phyloP scores from a whole-genome alignment of 148 eudicot species.

The Pharnaceum exiguum region DNA sequence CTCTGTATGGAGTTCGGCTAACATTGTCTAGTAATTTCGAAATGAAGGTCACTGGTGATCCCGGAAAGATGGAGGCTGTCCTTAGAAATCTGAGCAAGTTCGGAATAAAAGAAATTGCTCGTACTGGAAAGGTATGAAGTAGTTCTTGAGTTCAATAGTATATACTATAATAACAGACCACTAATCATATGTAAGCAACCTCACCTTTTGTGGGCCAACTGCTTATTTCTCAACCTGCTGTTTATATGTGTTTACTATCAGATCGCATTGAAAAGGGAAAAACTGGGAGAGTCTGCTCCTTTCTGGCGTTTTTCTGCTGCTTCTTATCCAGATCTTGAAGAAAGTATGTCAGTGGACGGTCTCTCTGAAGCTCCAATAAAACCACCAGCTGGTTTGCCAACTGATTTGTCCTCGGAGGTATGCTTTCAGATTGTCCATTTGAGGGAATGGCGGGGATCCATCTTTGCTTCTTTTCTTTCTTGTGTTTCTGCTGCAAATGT shows the following conservation, averaged over 20 bases:
- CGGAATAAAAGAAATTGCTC: slow-evolving; percentile 74
- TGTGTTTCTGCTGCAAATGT: too few species aligned
- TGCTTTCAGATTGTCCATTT: slow-evolving; percentile 7
- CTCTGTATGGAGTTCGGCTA: background rate
- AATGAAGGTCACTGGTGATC: slow-evolving; percentile 86
- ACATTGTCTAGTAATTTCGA: background rate
- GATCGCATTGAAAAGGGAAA: slow-evolving; percentile 91
- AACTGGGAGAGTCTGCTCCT: slow-evolving; percentile 83
- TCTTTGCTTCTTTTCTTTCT: too few species aligned
- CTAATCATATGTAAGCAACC: background rate
- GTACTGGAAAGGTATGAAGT: slow-evolving; percentile 80
- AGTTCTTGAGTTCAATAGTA: background rate
- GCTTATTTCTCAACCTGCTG: background rate
- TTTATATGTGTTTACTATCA: slow-evolving; percentile 13
- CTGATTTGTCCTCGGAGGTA: slow-evolving; percentile 39
- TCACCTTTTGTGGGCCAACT: background rate
- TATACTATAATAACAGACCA: background rate
- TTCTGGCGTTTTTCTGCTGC: slow-evolving; percentile 94
- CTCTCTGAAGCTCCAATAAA: slow-evolving; percentile 16
- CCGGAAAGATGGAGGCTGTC: slow-evolving; percentile 89
- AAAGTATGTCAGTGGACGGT: slow-evolving; percentile 25
- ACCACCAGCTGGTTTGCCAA: slow-evolving; percentile 23
- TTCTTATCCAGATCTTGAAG: slow-evolving; percentile 86
- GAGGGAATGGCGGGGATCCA: too few species aligned
- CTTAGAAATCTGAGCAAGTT: slow-evolving; percentile 72